phyloP scores from a whole-genome alignment of 2,329 filamentous ascomycete genomes.

The Cladophialophora exuberans region DNA sequence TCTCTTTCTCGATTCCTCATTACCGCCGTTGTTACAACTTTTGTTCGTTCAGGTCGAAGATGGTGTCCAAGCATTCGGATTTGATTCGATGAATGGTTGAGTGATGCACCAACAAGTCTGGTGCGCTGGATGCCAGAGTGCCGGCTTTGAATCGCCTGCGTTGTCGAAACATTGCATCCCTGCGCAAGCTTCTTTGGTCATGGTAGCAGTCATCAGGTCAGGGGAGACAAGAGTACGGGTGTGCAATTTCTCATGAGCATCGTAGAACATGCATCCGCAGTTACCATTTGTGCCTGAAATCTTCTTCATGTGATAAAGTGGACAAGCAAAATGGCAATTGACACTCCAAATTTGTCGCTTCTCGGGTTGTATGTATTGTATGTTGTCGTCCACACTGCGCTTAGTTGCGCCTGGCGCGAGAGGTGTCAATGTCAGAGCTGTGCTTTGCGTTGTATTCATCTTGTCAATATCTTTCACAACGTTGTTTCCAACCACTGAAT shows the following conservation, averaged over 20 bases:
- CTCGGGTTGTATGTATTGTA: constrained; percentile 15
- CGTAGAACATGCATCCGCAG: constrained; percentile 30
- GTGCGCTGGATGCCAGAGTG: constrained; percentile 30
- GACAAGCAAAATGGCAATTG: constrained; percentile 22
- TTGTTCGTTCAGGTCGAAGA: constrained; percentile 5
- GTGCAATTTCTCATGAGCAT: constrained; percentile 19
- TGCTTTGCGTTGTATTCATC: constrained; percentile 26
- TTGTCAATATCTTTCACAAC: constrained; percentile 30
- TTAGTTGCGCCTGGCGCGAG: constrained; percentile 12
- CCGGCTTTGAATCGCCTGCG: constrained; percentile 23
- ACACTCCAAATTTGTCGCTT: constrained; percentile 25
- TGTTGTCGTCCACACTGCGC: constrained; percentile 13
- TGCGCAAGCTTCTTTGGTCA: constrained; percentile 30
- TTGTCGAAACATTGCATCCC: constrained; percentile 31
- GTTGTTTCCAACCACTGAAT: constrained; percentile 30
- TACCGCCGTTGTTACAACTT: not conserved
- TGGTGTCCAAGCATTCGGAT: constrained; percentile 20
- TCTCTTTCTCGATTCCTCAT: not conserved
- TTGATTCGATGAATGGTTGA: constrained; percentile 22
- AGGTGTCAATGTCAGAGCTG: constrained; percentile 24
- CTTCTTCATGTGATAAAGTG: constrained; percentile 25
- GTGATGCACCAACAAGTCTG: constrained; percentile 31
- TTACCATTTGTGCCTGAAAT: constrained; percentile 23
- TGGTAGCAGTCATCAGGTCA: constrained; percentile 24
- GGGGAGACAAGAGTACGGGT: constrained; percentile 15